Evolutionary conservation across 208 protist species (phyloP), one percentile per base, ranked within the genome.

Genomic region (Acanthamoeba castellanii): DNA sequence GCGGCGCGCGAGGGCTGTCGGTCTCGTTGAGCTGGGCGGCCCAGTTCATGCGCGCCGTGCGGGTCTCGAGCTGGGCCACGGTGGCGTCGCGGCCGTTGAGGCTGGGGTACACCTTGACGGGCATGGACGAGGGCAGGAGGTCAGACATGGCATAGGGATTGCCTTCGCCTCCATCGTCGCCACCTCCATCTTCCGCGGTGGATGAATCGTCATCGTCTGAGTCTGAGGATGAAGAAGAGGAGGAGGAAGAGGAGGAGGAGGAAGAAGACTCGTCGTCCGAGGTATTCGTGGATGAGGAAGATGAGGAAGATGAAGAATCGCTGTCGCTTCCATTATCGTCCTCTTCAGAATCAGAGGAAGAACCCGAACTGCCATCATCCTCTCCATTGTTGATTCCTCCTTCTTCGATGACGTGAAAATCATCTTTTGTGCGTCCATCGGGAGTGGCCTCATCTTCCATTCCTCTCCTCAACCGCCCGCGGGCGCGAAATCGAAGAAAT

Each of bases 111-210:
- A 74, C 30, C 30, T 74, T 74, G 81, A 45, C 34, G 18, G 81
- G 50, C 81, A 32, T 32, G 25, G 81, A 66, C n/a, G 81, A 66
- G n/a, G 81, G 50, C 52, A 88, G 81, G 16, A 88, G 81, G 81
- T 88, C 32, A 25, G 81, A 88, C 81, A 88, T 88, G 81, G 81
- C 32, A 11, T 88, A 88, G 30, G 81, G 81, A 14, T 88, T 42
- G 81, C 25, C 81, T n/a, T 64, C 81, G 27, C 8, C 47, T 6
- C 52, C 81, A 34, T 88, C 52, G 9, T 85, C 76, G 25, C 76
- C 76, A 9, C 47, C 76, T 34, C 47, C 45, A 22, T 88, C 45
- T 9, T 88, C 52, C 6, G 32, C 74, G 18, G 32, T 82, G 20
- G 32, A 45, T 14, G 74, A 52, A 45, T 45, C 32, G 50, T 59